Evolutionary conservation across 139 green algal genomes (phyloP).

Genomic region (Tetradesmus obliquus): DNA sequence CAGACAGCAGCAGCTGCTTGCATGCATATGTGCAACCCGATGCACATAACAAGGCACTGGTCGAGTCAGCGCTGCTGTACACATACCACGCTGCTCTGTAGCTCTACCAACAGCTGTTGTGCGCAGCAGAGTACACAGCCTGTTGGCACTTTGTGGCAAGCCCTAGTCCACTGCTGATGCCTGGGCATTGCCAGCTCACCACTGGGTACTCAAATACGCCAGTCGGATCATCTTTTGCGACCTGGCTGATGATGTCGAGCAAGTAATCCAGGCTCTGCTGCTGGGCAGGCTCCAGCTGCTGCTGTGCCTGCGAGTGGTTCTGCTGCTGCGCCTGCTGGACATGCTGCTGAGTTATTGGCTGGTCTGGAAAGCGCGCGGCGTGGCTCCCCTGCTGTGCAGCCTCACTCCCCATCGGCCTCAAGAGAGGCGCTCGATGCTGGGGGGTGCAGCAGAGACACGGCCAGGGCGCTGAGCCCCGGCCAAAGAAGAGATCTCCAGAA

Average conservation of each 20-base stretch:
- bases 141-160: background rate
- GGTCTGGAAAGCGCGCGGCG: background rate
- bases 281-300: background rate
- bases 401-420: background rate
- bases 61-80: no score
- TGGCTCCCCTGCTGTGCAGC: background rate
- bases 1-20: no score
- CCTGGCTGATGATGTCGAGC: constrained; percentile 23
- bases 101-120: background rate
- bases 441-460: background rate
- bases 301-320: background rate
- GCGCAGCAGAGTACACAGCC: background rate
- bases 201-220: constrained; percentile 32
- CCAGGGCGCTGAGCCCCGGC: background rate
- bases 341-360: background rate
- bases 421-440: background rate
- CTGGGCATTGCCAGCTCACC: background rate
- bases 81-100: no score
- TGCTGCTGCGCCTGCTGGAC: background rate
- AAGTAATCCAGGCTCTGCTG: background rate
- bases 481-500: background rate
- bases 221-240: constrained; percentile 11
- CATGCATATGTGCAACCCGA: no score
- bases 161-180: background rate
- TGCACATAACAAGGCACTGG: no score